A percentile compares a stretch with the other conserved stretches of the same genome.
These are phyloP conservation scores for Lactifluus echinatus DNA, from an alignment of 768 basidiomycete genomes.

Conservation along the genomic window DNA sequence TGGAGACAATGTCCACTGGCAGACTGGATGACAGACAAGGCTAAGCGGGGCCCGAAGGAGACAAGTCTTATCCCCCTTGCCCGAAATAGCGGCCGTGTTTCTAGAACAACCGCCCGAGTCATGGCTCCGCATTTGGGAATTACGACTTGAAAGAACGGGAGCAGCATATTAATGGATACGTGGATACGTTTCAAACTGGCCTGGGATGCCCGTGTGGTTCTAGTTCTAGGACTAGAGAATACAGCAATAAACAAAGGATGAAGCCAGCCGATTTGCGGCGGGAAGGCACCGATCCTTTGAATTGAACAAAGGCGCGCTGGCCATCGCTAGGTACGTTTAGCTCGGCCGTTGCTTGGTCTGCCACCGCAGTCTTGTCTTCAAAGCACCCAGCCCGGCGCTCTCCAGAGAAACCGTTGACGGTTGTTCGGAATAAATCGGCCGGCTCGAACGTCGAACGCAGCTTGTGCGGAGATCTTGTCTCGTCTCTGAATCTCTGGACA, in stretches of 20 bases:
- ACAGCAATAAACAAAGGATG: too few relatives aligned
- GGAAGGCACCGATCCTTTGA: neutral
- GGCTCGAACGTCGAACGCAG: too few relatives aligned
- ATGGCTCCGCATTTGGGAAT: neutral
- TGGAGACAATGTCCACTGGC: too few relatives aligned
- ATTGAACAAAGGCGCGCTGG: neutral
- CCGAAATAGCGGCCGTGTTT: neutral
- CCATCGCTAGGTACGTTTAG: too few relatives aligned
- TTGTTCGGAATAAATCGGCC: neutral
- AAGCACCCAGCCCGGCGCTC: neutral
- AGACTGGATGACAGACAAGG: too few relatives aligned
- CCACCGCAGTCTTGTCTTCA: neutral
- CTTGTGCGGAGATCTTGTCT: neutral
- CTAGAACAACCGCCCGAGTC: neutral
- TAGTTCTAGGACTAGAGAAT: too few relatives aligned
- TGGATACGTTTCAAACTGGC: too few relatives aligned
- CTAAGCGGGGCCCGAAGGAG: too few relatives aligned
- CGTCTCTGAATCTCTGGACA: neutral
- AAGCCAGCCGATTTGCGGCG: neutral
- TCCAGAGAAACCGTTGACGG: neutral
- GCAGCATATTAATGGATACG: too few relatives aligned
- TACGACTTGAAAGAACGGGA: neutral
- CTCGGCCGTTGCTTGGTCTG: neutral
- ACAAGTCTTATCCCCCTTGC: neutral
- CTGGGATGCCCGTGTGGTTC: neutral